phyloP scores from a whole-genome alignment of 441 rosid species.

The Erysimum pusillum region DNA sequence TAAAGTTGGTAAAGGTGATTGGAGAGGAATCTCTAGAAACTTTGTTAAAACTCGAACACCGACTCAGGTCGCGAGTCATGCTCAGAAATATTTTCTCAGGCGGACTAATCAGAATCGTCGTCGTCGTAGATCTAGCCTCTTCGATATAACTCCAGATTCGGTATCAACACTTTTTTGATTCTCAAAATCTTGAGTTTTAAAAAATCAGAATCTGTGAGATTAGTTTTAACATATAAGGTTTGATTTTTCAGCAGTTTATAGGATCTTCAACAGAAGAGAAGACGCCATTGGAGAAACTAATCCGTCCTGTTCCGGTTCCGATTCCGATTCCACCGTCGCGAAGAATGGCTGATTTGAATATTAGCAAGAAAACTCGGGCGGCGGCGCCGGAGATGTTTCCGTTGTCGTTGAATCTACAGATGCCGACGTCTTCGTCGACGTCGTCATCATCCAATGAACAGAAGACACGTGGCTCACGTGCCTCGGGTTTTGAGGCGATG shows the following conservation, averaged over 20 bases:
- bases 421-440: constrained; percentile 40
- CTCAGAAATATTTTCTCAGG: constrained; percentile 92
- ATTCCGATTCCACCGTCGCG: constrained; percentile 71
- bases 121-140: constrained; percentile 91
- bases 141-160: constrained; percentile 78
- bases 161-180: constrained; percentile 35
- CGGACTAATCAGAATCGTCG: constrained; percentile 75
- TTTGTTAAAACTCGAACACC: constrained; percentile 92
- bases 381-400: constrained; percentile 44
- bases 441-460: constrained; percentile 58
- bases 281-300: constrained; percentile 43
- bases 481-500: constrained; percentile 67
- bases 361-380: constrained; percentile 43
- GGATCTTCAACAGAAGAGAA: constrained; percentile 27
- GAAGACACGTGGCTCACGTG: constrained; percentile 55
- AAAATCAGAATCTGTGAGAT: constrained; percentile 8
- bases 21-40: constrained; percentile 93
- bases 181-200: background rate
- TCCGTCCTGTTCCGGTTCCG: constrained; percentile 56
- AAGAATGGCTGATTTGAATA: constrained; percentile 68
- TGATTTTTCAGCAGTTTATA: background rate
- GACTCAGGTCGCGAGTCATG: constrained; percentile 95
- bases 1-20: constrained; percentile 91
- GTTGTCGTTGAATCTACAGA: constrained; percentile 58
- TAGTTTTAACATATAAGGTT: background rate